Evolutionary conservation across 2,329 filamentous ascomycete genomes (phyloP).

Genomic region (Penicillium palitans): DNA sequence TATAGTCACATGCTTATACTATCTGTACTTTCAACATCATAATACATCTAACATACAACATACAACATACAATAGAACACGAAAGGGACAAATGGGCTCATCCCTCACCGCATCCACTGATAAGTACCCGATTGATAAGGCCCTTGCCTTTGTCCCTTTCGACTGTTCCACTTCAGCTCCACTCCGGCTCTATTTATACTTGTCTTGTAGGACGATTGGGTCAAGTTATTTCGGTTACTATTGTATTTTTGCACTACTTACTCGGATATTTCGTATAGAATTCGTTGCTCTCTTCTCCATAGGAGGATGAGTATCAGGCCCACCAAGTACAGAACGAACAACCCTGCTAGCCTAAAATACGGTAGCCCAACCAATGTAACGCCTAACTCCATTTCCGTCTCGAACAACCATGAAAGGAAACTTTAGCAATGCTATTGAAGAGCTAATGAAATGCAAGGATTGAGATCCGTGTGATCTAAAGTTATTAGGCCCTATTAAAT

Average conservation of each 20-base stretch:
- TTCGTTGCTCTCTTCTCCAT: neutral
- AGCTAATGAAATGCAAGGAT: neutral
- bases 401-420: neutral
- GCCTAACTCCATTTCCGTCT: neutral
- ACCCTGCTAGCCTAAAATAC: neutral
- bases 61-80: neutral
- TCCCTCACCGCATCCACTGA: conserved; percentile 5
- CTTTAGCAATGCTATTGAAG: neutral
- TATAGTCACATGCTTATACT: neutral
- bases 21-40: neutral
- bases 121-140: conserved; percentile 8
- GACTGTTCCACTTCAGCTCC: conserved; percentile 4
- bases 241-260: neutral
- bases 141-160: neutral
- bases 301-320: neutral
- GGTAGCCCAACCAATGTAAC: neutral
- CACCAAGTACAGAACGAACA: neutral
- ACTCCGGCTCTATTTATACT: neutral
- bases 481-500: neutral
- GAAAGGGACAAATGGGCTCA: neutral
- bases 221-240: neutral
- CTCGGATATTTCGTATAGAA: neutral
- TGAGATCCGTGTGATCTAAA: neutral
- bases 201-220: neutral
- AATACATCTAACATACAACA: neutral